Base-by-base conservation (phyloP, 371 early-diverging fungal genomes). In the Conidiobolus incongruus region DNA sequence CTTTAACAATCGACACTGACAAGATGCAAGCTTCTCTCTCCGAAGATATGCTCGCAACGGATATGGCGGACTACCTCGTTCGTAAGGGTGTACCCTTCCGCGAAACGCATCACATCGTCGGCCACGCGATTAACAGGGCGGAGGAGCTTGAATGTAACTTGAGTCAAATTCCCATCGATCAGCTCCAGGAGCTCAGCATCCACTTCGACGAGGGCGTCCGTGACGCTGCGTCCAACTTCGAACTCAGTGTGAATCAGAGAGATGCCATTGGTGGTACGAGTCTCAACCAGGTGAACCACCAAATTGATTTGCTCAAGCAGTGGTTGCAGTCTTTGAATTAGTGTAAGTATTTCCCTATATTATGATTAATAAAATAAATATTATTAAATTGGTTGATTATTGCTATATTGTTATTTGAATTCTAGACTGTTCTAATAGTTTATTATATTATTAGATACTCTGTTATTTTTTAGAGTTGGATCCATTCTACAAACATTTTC, bases 81-180 rank as follows among this genome's bases (percentile, higher is more conserved):
- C 68, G 77, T 47, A 76, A 76, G 54, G 77, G 77, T 13, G 71
- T 95, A n/a, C 96, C 96, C 3, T 95, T 95, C 85, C 84, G 96
- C 53, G 87, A 91, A 51, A 90, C 94, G 1, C 96, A 95, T 58
- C 93, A 95, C 60, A 80, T 93, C 45, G 84, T 92, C 38, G 96
- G 96, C n/a, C 77, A 74, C 4, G 91, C 91, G 21, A 92, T 95
- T 45, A 70, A 70, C 41, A 54, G 89, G 60, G 90, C 89, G 23
- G 96, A 95, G 62, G 83, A 82, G 38, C 77, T 79, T 30, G 60
- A 62, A 10, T 59, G 60, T 23, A 54, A 70, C 23, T 65, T 95
- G 58, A 64, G 64, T 45, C 61, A 79, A 15, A 56, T 95, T 33
- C 51, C 72, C 15, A 56, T 85, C 5, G 66, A 54, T 1, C 88